phyloP scores from a whole-genome alignment of 768 basidiomycete species.

The Termitomyces sp. region DNA sequence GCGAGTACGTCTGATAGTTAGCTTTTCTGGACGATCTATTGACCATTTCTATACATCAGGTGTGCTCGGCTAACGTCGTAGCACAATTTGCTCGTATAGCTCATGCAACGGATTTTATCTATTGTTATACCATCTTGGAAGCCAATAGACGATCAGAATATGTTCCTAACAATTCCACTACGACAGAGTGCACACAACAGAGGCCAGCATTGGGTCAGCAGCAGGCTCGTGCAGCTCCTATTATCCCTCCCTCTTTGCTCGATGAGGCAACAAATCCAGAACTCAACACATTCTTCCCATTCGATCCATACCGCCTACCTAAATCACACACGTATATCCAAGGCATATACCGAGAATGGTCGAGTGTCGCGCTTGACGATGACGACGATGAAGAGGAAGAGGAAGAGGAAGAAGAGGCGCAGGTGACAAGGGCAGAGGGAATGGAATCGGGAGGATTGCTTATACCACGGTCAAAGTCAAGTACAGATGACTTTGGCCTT shows the following conservation, averaged over 20 bases:
- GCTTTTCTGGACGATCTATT: not conserved
- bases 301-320: constrained; percentile 93
- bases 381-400: constrained; percentile 61
- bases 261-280: constrained; percentile 49
- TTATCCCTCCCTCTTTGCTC: constrained; percentile 20
- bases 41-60: constrained; percentile 34
- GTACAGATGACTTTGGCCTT: constrained; percentile 43
- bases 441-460: constrained; percentile 10
- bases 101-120: constrained; percentile 85
- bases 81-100: constrained; percentile 92
- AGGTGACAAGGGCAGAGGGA: constrained; percentile 9
- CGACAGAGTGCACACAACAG: constrained; percentile 5
- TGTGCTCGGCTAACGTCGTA: constrained; percentile 88
- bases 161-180: constrained; percentile 20
- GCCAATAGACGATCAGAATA: constrained; percentile 73
- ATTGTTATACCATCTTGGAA: constrained; percentile 90
- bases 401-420: constrained; percentile 34
- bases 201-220: not conserved
- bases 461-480: constrained; percentile 11
- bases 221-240: not conserved
- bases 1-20: constrained; percentile 45
- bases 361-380: constrained; percentile 70
- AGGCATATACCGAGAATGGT: constrained; percentile 87
- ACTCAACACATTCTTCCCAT: constrained; percentile 94
- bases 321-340: constrained; percentile 74